Base-by-base conservation (phyloP, 257 asterid genomes). In the Mentha longifolia region DNA sequence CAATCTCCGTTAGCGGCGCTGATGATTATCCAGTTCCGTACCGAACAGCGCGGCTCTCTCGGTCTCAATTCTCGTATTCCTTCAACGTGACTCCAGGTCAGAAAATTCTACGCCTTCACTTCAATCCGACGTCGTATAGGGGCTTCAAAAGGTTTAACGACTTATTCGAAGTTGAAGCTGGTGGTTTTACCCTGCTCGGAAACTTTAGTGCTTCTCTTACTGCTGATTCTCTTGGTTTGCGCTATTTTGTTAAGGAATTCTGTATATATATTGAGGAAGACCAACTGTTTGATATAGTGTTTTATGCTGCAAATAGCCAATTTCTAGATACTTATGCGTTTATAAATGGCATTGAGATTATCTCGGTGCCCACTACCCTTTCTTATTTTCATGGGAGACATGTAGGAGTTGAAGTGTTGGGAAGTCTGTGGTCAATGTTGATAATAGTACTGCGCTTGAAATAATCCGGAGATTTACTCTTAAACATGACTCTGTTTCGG, bases 141-240 rank as follows among this genome's bases (percentile, higher is more conserved):
- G 64, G 64, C 5, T 58, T 58, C 12, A 14, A 58, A 58, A 30
- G 64, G 43, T 31, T 15, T 58, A 31, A 15, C 43, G 64, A 58
- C 64, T 58, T 58, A 14, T 58, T 58, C 42, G 64, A 58, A 15
- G 64, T 58, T 14, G 64, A 58, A 58, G 64, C 64, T 15, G 64
- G 64, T 14, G 64, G 64, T 14, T 58, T 58, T 30, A 58, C 20
- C 43, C 22, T 58, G 64, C 64, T 58, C 13, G 64, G 64, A 30
- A 58, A 58, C 7, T 58, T 58, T 6, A 58, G 64, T 31, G 64
- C 64, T 58, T 58, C 64, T 33, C 64, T 58, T 31, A 30, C 43
- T 30, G 64, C 64, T 15, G 43, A 58, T 58, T 42, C 64, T 31
- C 43, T 58, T 5, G 64, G 43, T 30, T 30, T 30, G 64, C 17